Evolutionary conservation across 1,139 yeast species (phyloP).

Genomic region (Scheffersomyces cryptocercus): DNA sequence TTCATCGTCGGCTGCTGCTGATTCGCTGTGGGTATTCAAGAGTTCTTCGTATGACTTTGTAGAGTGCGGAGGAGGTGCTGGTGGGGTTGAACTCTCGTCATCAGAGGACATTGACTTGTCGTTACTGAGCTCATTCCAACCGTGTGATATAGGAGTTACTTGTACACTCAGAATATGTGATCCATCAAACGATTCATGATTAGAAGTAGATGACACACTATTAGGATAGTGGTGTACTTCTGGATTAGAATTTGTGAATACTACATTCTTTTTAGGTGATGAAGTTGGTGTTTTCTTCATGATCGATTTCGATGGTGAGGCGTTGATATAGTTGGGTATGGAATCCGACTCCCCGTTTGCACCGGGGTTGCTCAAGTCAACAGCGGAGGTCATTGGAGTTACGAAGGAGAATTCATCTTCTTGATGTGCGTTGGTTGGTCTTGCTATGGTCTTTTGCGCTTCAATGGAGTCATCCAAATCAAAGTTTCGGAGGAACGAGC

Average conservation of each 20-base stretch:
- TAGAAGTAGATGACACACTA: background rate
- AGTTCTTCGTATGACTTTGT: constrained; percentile 16
- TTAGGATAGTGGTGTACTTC: constrained; percentile 35
- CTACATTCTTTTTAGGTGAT: constrained; percentile 45
- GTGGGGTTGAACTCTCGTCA: constrained; percentile 31
- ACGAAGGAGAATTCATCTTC: constrained; percentile 33
- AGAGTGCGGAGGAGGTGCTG: constrained; percentile 34
- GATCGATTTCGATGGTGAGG: constrained; percentile 44
- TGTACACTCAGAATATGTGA: constrained; percentile 4
- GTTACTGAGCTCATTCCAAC: constrained; percentile 25
- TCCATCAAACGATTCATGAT: constrained; percentile 8
- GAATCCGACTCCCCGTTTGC: background rate
- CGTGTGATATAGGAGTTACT: constrained; percentile 17
- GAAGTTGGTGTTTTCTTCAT: constrained; percentile 33
- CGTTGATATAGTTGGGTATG: constrained; percentile 6
- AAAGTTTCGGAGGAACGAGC: constrained; percentile 30
- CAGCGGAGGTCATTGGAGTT: constrained; percentile 28
- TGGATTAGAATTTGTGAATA: constrained; percentile 34
- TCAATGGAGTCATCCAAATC: constrained; percentile 22
- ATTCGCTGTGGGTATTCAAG: constrained; percentile 10
- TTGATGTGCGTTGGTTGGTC: constrained; percentile 12
- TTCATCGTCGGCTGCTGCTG: constrained; percentile 12
- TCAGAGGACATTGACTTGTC: constrained; percentile 13
- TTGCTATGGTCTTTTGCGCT: constrained; percentile 14
- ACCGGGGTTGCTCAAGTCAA: constrained; percentile 16